phyloP scores from a whole-genome alignment of 441 rosid genomes.

The Biscutella laevigata region DNA sequence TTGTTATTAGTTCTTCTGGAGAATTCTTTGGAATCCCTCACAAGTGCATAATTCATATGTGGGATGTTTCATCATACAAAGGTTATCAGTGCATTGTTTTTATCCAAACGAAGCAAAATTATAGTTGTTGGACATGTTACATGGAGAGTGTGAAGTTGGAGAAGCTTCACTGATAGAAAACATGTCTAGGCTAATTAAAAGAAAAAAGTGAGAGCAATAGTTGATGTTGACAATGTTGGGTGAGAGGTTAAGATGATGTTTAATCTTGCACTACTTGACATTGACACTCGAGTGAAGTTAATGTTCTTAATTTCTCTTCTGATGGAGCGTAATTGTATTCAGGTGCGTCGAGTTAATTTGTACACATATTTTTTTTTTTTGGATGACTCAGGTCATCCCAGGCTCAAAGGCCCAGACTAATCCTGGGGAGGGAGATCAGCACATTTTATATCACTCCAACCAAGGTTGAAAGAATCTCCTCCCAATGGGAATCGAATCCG shows the following conservation, averaged over 20 bases:
- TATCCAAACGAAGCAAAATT: conserved; percentile 74
- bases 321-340: conserved; percentile 92
- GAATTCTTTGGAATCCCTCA: conserved; percentile 50
- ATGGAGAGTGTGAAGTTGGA: conserved; percentile 91
- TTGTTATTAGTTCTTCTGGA: conserved; percentile 58
- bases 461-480: too few relatives aligned
- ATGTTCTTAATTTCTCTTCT: conserved; percentile 67
- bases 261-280: conserved; percentile 93
- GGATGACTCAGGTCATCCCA: too few relatives aligned
- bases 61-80: conserved; percentile 94
- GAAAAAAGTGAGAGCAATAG: conserved; percentile 21
- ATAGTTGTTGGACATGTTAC: conserved; percentile 89
- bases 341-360: too few relatives aligned
- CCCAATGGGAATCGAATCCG: too few relatives aligned
- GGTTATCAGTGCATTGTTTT: conserved; percentile 48
- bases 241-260: conserved; percentile 86
- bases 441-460: too few relatives aligned
- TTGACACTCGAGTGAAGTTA: conserved; percentile 84
- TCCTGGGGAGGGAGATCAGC: too few relatives aligned
- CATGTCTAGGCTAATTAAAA: conserved; percentile 28
- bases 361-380: too few relatives aligned
- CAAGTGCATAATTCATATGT: conserved; percentile 53
- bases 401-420: too few relatives aligned
- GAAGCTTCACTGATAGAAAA: conserved; percentile 59
- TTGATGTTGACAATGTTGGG: conserved; percentile 62